These are phyloP conservation scores for Juglanconis juglandina DNA, from an alignment of 2,329 filamentous ascomycete species.

Conservation along the genomic window DNA sequence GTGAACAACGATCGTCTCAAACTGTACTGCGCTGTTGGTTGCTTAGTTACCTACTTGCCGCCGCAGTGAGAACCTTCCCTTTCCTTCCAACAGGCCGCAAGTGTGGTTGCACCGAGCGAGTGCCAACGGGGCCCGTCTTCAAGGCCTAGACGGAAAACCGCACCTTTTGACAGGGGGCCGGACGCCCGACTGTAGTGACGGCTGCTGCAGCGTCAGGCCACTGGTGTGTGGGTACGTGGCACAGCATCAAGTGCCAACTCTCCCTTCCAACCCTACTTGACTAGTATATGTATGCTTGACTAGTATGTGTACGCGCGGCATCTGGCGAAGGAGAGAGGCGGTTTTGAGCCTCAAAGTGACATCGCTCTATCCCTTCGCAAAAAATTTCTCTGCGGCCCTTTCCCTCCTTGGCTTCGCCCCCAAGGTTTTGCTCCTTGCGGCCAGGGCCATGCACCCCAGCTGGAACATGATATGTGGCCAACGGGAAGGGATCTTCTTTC, in stretches of 20 bases:
- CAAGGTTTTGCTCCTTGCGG: not conserved
- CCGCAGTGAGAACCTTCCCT: not conserved
- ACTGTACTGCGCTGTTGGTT: not conserved
- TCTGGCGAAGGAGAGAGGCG: not conserved
- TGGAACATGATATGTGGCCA: not conserved
- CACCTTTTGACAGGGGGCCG: not conserved
- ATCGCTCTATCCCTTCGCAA: not conserved
- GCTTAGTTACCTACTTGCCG: not conserved
- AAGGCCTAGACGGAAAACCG: conserved; percentile 5
- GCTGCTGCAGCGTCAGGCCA: conserved; percentile 9
- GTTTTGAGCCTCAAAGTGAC: conserved; percentile 16
- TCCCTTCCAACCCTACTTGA: not conserved
- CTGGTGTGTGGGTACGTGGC: conserved; percentile 9
- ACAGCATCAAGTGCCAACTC: conserved; percentile 9
- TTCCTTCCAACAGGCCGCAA: not conserved
- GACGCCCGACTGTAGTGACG: conserved; percentile 3
- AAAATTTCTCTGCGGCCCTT: not conserved
- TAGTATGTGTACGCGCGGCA: not conserved
- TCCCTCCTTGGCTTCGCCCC: not conserved
- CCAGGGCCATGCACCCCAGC: not conserved
- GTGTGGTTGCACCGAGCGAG: conserved; percentile 6
- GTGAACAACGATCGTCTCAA: not conserved
- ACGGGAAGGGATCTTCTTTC: not conserved
- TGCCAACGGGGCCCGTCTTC: not conserved
- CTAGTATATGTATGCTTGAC: too few relatives aligned